A percentile compares a stretch with the other conserved stretches of the same genome.
These are phyloP conservation scores for Lasiodiplodia gonubiensis DNA, from an alignment of 2,329 filamentous ascomycete species.

Conservation along the genomic window DNA sequence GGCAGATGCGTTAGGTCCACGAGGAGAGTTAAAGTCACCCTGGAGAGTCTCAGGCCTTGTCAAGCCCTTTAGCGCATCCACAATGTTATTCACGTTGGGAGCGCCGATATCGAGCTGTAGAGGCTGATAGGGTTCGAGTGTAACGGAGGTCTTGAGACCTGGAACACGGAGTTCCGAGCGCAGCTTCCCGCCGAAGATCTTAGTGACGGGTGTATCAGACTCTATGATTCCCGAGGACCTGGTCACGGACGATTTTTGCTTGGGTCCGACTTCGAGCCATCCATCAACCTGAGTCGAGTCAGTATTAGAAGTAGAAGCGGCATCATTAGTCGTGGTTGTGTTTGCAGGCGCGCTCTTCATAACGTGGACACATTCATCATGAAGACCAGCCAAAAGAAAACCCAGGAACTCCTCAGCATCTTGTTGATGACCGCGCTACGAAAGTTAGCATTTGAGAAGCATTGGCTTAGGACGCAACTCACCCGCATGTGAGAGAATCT, in stretches of 20 bases:
- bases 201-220: slow-evolving; percentile 82
- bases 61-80: slow-evolving; percentile 85
- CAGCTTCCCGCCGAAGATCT: slow-evolving; percentile 91
- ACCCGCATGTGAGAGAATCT: slow-evolving; percentile 92
- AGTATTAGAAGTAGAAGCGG: slow-evolving; percentile 51
- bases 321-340: slow-evolving; percentile 37
- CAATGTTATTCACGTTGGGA: slow-evolving; percentile 83
- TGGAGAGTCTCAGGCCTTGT: slow-evolving; percentile 85
- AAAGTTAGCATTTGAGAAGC: slow-evolving; percentile 35
- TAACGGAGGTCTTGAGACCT: slow-evolving; percentile 88
- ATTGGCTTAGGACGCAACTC: slow-evolving; percentile 44
- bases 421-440: slow-evolving; percentile 88
- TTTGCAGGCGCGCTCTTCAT: slow-evolving; percentile 62
- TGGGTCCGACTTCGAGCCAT: slow-evolving; percentile 95
- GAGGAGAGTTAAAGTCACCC: slow-evolving; percentile 80
- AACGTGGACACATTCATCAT: slow-evolving; percentile 86
- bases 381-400: slow-evolving; percentile 87
- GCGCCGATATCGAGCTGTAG: slow-evolving; percentile 93
- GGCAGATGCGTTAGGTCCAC: slow-evolving; percentile 75
- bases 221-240: slow-evolving; percentile 79
- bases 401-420: slow-evolving; percentile 97
- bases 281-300: slow-evolving; percentile 58
- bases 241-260: slow-evolving; percentile 85
- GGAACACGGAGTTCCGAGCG: slow-evolving; percentile 88
- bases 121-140: slow-evolving; percentile 90